Conservation (phyloP, 2,329 filamentous ascomycete species). For the Neopestalotiopsis clavispora region DNA sequence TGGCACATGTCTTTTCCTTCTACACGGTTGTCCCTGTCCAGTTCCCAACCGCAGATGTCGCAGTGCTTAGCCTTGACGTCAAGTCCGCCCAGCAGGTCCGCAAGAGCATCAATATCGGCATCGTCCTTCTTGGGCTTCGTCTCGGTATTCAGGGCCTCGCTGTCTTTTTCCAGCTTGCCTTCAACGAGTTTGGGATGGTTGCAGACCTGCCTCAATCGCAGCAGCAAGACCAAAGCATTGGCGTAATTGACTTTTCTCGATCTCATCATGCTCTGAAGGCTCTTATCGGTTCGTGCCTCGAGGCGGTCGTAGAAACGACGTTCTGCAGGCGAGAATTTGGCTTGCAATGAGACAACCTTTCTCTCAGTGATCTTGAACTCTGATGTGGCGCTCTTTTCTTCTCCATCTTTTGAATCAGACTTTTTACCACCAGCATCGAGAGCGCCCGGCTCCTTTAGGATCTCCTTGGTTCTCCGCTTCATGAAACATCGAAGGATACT, state of each 20-base stretch:
- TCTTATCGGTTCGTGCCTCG: constrained; percentile 82
- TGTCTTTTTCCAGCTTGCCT: constrained; percentile 84
- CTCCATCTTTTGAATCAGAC: constrained; percentile 52
- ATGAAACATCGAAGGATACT: constrained; percentile 90
- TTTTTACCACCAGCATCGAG: constrained; percentile 76
- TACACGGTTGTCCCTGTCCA: constrained; percentile 56
- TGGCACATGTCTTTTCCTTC: constrained; percentile 61
- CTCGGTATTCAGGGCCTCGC: constrained; percentile 77
- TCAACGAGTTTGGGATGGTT: constrained; percentile 92
- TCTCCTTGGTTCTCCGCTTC: constrained; percentile 97
- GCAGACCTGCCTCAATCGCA: constrained; percentile 89
- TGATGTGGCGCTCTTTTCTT: constrained; percentile 52
- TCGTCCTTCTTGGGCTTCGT: constrained; percentile 57
- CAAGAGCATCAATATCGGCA: constrained; percentile 79
- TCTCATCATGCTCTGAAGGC: constrained; percentile 89
- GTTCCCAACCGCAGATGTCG: constrained; percentile 77
- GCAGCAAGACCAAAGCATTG: constrained; percentile 88
- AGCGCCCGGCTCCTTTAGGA: constrained; percentile 87
- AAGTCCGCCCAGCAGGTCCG: constrained; percentile 84
- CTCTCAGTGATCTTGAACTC: constrained; percentile 92
- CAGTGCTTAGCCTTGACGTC: constrained; percentile 79
- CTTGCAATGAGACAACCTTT: constrained; percentile 80
- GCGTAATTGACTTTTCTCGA: constrained; percentile 90
- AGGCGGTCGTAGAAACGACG: constrained; percentile 84
- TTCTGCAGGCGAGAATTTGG: constrained; percentile 80